Percentiles rank a stretch among this genome's conserved stretches.
These are phyloP conservation scores for Oryza longistaminata DNA, from an alignment of 176 grass and related monocot species.

Conservation along the genomic window DNA sequence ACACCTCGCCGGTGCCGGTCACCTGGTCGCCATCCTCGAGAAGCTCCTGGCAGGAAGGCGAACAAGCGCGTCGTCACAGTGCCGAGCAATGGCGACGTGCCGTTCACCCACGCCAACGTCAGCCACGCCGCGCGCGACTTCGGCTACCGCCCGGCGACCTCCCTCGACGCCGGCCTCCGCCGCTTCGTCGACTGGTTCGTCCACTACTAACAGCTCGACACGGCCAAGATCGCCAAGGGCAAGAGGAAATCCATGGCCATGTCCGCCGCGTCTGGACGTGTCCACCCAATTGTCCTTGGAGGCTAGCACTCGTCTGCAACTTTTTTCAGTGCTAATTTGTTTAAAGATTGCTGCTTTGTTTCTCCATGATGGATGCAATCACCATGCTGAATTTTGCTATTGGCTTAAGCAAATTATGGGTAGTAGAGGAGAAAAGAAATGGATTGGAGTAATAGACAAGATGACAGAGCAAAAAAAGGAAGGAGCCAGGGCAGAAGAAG, in stretches of 20 bases:
- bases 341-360: constrained; percentile 47
- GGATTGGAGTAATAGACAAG: constrained; percentile 53
- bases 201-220: constrained; percentile 69
- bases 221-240: constrained; percentile 3
- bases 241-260: constrained; percentile 52
- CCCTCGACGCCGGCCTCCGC: constrained; percentile 68
- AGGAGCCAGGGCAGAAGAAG: constrained; percentile 31
- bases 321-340: constrained; percentile 49
- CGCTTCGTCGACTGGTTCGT: constrained; percentile 87
- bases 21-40: constrained; percentile 81
- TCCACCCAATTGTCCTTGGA: constrained; percentile 35
- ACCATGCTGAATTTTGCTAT: too few species aligned
- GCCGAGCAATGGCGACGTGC: constrained; percentile 92
- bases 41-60: constrained; percentile 86
- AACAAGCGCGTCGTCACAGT: constrained; percentile 78
- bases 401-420: constrained; percentile 39
- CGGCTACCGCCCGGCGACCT: constrained; percentile 70
- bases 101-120: constrained; percentile 95
- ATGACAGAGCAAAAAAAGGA: constrained; percentile 39
- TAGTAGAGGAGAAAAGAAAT: neutral
- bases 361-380: constrained; percentile 52
- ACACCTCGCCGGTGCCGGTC: constrained; percentile 85
- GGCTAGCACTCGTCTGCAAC: constrained; percentile 1
- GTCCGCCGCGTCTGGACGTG: constrained; percentile 53
- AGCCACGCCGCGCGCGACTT: constrained; percentile 71